These are phyloP conservation scores for Microdochium nivale DNA, from an alignment of 2,329 filamentous ascomycete genomes.

Conservation along the genomic window DNA sequence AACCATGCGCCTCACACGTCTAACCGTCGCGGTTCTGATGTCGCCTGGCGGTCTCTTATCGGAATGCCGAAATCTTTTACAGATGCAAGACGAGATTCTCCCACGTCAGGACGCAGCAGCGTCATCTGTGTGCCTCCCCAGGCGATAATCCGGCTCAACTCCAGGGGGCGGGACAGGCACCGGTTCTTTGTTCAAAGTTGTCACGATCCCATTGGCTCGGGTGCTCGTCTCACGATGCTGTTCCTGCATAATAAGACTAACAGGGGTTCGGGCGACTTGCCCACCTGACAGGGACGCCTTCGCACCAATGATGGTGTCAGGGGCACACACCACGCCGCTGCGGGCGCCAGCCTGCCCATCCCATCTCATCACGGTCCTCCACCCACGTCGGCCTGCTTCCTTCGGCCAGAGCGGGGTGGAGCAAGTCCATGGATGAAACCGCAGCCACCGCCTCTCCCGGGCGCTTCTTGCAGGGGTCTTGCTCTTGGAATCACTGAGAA, in stretches of 20 bases:
- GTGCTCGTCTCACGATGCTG: constrained; percentile 19
- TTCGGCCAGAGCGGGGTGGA: background rate
- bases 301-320: constrained; percentile 6
- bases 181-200: background rate
- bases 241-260: constrained; percentile 17
- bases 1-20: too few species aligned
- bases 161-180: background rate
- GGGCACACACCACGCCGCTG: constrained; percentile 6
- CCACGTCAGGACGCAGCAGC: background rate
- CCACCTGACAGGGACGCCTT: background rate
- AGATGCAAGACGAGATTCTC: background rate
- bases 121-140: background rate
- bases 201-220: constrained; percentile 11
- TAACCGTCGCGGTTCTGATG: too few species aligned
- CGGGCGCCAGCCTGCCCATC: background rate
- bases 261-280: constrained; percentile 9
- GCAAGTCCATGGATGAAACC: background rate
- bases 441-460: background rate
- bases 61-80: too few species aligned
- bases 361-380: too few species aligned
- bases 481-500: background rate
- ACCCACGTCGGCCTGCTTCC: background rate
- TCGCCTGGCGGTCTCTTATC: too few species aligned
- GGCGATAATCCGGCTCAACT: background rate
- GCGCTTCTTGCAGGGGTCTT: background rate